Evolutionary conservation across 2,329 filamentous ascomycete species (phyloP).

Genomic region (Harringtonia aguacate): DNA sequence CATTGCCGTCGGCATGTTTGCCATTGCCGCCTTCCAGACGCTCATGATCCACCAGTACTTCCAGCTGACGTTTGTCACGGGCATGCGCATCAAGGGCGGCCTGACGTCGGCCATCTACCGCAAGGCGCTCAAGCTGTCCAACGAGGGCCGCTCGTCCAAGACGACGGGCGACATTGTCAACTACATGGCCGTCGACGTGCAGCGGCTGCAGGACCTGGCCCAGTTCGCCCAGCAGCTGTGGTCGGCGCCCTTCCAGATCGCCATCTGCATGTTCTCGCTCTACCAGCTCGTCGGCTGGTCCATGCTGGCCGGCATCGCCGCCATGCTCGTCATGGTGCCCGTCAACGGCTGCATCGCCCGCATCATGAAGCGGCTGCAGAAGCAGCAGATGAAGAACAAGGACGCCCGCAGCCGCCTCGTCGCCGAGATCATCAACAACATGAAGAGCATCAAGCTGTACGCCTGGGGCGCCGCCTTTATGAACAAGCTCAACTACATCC

Average conservation of each 20-base stretch:
- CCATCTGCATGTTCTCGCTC: slow-evolving; percentile 87
- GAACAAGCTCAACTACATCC: slow-evolving; percentile 90
- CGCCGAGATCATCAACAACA: slow-evolving; percentile 97
- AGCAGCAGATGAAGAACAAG: slow-evolving; percentile 98
- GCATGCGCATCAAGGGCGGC: slow-evolving; percentile 92
- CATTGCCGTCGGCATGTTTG: slow-evolving; percentile 88
- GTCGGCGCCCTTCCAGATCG: slow-evolving; percentile 95
- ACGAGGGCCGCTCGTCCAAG: slow-evolving; percentile 80
- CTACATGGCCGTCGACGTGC: slow-evolving; percentile 97
- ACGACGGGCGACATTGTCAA: slow-evolving; percentile 98
- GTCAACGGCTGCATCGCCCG: slow-evolving; percentile 86
- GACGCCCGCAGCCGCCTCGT: slow-evolving; percentile 86
- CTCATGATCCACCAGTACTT: slow-evolving; percentile 95
- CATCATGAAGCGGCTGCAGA: slow-evolving; percentile 89
- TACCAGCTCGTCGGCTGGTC: slow-evolving; percentile 92
- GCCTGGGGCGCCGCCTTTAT: slow-evolving; percentile 97
- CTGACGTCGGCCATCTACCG: slow-evolving; percentile 85
- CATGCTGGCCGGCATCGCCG: slow-evolving; percentile 89
- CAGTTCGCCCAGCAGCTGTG: slow-evolving; percentile 94
- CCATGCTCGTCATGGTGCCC: slow-evolving; percentile 97
- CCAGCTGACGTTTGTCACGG: slow-evolving; percentile 85
- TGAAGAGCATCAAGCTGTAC: slow-evolving; percentile 99
- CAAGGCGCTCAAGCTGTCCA: slow-evolving; percentile 83
- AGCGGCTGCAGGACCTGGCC: slow-evolving; percentile 85
- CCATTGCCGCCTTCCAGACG: slow-evolving; percentile 76